phyloP scores from a whole-genome alignment of 2,329 filamentous ascomycete species.

The Cladophialophora psammophila region DNA sequence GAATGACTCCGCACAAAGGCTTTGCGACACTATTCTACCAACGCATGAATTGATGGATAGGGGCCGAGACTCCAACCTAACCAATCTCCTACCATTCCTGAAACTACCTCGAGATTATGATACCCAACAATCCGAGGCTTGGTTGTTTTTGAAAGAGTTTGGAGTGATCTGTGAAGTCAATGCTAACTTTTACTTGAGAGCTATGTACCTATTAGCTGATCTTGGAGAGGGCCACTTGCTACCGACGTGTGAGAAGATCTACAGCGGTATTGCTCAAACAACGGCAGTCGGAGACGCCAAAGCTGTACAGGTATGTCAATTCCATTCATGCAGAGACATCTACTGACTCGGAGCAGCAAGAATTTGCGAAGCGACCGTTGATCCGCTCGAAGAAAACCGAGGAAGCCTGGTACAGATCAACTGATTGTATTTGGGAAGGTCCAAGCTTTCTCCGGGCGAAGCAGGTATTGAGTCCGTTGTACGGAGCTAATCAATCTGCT shows the following conservation, averaged over 20 bases:
- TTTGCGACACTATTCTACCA: conserved; percentile 26
- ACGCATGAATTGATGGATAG: conserved; percentile 19
- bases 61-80: conserved; percentile 7
- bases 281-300: conserved; percentile 16
- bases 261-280: conserved; percentile 25
- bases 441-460: conserved; percentile 23
- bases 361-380: conserved; percentile 11
- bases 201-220: conserved; percentile 4
- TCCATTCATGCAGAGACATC: conserved; percentile 2
- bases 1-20: conserved; percentile 2
- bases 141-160: conserved; percentile 27
- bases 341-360: conserved; percentile 19
- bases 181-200: conserved; percentile 20
- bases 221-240: conserved; percentile 11
- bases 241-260: conserved; percentile 20
- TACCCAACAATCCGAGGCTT: conserved; percentile 16
- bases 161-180: conserved; percentile 27
- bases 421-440: conserved; percentile 32
- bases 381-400: conserved; percentile 13
- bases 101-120: conserved; percentile 23
- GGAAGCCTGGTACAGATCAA: conserved; percentile 24
- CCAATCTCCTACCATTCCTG: conserved; percentile 19
- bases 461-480: conserved; percentile 20
- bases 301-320: conserved; percentile 19
- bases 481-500: conserved; percentile 20